These are phyloP conservation scores for Pulchroboletus neoregius DNA, from an alignment of 1,284 basidiomycete species.

Conservation along the genomic window DNA sequence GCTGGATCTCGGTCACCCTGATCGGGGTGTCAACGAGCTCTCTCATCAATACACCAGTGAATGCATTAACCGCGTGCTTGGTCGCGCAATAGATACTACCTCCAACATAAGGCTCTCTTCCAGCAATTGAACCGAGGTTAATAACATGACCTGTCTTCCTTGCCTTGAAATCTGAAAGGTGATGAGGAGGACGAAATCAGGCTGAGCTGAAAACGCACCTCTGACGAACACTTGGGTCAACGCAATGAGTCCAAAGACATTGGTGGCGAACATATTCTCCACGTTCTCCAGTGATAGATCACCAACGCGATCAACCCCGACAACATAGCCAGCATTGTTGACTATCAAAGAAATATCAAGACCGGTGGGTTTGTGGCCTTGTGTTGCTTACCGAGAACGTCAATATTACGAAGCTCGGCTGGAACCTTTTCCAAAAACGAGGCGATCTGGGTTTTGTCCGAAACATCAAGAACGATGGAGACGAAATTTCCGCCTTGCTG, in stretches of 20 bases:
- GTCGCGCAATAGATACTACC: constrained; percentile 82
- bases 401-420: constrained; percentile 59
- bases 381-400: constrained; percentile 61
- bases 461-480: constrained; percentile 68
- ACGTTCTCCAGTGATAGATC: constrained; percentile 73
- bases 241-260: constrained; percentile 85
- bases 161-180: constrained; percentile 76
- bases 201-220: constrained; percentile 40
- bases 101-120: constrained; percentile 87
- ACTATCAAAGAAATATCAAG: constrained; percentile 41
- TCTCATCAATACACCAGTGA: constrained; percentile 77
- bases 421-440: constrained; percentile 68
- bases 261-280: constrained; percentile 89
- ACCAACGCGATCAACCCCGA: constrained; percentile 80
- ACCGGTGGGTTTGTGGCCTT: neutral
- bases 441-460: constrained; percentile 66
- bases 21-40: constrained; percentile 91
- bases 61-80: constrained; percentile 88
- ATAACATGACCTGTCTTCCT: constrained; percentile 89
- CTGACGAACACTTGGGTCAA: constrained; percentile 77
- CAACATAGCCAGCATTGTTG: constrained; percentile 86
- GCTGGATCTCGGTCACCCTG: constrained; percentile 88
- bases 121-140: constrained; percentile 92
- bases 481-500: constrained; percentile 69
- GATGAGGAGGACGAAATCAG: neutral